Conservation (phyloP, 768 basidiomycete genomes). For the Scleroderma citrinum region DNA sequence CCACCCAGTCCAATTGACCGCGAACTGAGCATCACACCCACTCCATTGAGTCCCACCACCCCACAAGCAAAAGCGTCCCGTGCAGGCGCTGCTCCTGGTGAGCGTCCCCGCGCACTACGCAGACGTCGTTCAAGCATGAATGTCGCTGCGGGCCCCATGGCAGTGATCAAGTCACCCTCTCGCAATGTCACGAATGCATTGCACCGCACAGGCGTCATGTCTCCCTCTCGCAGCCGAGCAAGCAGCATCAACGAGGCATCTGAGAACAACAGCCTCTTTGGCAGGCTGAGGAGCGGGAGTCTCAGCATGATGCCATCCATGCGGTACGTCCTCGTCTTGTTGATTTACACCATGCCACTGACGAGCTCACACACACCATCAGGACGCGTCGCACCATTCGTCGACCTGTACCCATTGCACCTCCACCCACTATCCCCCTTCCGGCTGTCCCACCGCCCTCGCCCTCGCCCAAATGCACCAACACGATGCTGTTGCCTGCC, state of each 20-base stretch:
- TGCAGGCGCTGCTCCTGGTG: conserved; percentile 19
- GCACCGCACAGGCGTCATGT: conserved; percentile 38
- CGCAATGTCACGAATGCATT: conserved; percentile 47
- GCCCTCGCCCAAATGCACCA: conserved; percentile 12
- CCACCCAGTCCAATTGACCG: conserved; percentile 22
- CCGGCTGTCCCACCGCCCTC: conserved; percentile 21
- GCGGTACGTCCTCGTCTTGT: conserved; percentile 24
- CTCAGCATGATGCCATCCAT: conserved; percentile 26
- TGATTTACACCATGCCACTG: no score
- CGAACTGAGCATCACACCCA: conserved; percentile 33
- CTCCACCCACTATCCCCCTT: conserved; percentile 25
- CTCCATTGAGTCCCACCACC: conserved; percentile 21
- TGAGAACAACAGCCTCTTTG: conserved; percentile 38
- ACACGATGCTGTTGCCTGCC: conserved; percentile 15
- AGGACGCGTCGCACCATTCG: conserved; percentile 40
- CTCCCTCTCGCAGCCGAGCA: conserved; percentile 38
- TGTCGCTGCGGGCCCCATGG: conserved; percentile 46
- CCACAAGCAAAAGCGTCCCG: conserved; percentile 17
- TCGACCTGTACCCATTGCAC: conserved; percentile 17
- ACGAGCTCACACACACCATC: neutral
- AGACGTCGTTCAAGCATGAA: conserved; percentile 62
- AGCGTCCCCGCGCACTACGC: conserved; percentile 41
- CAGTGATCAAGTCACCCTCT: conserved; percentile 50
- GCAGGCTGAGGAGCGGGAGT: conserved; percentile 56
- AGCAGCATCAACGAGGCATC: conserved; percentile 38